A percentile compares a stretch with the other conserved stretches of the same genome.
Conservation (phyloP, 148 eudicot genomes). For the Spergularia bocconei region DNA sequence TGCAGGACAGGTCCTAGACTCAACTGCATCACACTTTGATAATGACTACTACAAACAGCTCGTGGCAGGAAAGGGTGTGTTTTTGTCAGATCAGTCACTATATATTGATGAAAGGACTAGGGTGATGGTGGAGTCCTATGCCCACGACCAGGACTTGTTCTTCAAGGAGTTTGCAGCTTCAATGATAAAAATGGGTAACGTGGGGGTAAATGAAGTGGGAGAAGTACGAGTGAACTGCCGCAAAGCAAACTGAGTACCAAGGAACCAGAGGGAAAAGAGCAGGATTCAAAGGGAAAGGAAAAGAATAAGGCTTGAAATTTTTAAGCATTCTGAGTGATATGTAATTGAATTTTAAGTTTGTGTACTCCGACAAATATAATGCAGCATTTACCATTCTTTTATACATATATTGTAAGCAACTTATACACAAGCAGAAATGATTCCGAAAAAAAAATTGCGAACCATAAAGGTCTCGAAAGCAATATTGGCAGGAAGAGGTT, state of each 20-base stretch:
- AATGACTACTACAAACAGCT: conserved; percentile 48
- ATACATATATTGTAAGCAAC: background rate
- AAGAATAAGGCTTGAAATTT: conserved; percentile 13
- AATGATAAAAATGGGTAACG: conserved; percentile 58
- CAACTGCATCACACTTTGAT: conserved; percentile 54
- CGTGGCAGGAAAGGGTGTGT: conserved; percentile 51
- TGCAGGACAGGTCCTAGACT: conserved; percentile 63
- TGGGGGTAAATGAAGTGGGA: conserved; percentile 47
- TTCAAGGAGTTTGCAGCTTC: conserved; percentile 53
- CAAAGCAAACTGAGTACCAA: conserved; percentile 36
- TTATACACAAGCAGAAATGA: background rate
- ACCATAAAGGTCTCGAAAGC: background rate
- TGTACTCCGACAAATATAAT: conserved; percentile 7
- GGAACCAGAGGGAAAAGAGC: background rate
- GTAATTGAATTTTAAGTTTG: conserved; percentile 6
- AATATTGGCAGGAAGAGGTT: background rate
- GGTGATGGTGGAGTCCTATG: conserved; percentile 47
- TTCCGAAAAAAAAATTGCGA: background rate
- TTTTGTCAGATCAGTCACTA: conserved; percentile 52
- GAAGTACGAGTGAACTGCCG: conserved; percentile 53
- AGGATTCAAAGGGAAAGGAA: background rate
- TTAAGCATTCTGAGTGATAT: conserved; percentile 8
- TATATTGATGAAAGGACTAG: conserved; percentile 44
- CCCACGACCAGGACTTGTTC: conserved; percentile 52
- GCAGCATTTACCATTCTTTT: conserved; percentile 17